These are phyloP conservation scores for Bacidia rubella DNA, from an alignment of 495 filamentous ascomycete species.

Conservation along the genomic window DNA sequence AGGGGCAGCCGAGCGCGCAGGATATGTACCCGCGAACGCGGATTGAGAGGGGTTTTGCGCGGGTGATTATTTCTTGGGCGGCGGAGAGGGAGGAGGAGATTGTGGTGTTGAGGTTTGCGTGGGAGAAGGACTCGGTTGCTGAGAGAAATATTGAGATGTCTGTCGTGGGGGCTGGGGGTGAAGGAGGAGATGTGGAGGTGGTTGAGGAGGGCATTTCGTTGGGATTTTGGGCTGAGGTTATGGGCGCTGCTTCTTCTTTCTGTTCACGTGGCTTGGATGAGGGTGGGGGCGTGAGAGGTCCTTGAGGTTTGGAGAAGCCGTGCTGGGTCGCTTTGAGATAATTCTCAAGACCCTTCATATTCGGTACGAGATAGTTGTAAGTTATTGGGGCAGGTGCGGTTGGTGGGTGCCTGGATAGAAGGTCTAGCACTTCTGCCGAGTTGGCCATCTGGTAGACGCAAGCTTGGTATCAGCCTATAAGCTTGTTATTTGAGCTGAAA, in stretches of 20 bases:
- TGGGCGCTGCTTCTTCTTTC: conserved; percentile 24
- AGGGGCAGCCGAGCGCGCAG: conserved; percentile 87
- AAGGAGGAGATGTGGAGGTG: conserved; percentile 75
- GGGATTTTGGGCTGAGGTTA: conserved; percentile 27
- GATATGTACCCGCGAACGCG: conserved; percentile 88
- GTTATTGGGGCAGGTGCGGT: conserved; percentile 50
- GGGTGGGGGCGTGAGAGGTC: conserved; percentile 17
- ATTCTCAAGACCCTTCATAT: conserved; percentile 61
- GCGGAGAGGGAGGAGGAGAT: conserved; percentile 68
- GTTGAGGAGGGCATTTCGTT: conserved; percentile 30
- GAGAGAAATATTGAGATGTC: conserved; percentile 89
- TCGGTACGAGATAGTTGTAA: conserved; percentile 91
- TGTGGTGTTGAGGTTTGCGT: conserved; percentile 81
- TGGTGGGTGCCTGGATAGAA: conserved; percentile 50
- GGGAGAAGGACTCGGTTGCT: conserved; percentile 82
- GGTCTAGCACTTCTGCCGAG: conserved; percentile 66
- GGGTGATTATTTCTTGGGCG: conserved; percentile 59
- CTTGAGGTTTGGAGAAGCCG: conserved; percentile 22
- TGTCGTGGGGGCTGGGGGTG: conserved; percentile 74
- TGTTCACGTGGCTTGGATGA: conserved; percentile 16
- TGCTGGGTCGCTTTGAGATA: conserved; percentile 25
- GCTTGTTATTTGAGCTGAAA: not conserved
- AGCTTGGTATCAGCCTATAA: not conserved
- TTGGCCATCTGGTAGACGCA: conserved; percentile 63
- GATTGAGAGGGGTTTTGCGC: conserved; percentile 56